phyloP scores from a whole-genome alignment of 2,329 filamentous ascomycete species.

The Dendrostoma leiphaemia region DNA sequence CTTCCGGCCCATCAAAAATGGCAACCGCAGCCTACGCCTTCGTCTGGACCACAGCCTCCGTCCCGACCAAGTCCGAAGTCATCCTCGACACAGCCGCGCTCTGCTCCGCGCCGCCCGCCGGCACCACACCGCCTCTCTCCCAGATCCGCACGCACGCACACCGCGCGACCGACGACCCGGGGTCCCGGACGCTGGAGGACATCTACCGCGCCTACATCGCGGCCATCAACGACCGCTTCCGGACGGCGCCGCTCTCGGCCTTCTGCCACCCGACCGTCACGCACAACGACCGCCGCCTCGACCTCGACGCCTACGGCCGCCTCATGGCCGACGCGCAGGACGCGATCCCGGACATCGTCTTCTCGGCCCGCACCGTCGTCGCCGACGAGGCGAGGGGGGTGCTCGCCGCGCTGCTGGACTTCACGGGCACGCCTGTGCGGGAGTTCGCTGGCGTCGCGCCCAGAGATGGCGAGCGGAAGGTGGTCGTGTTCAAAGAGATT shows the following conservation, averaged over 20 bases:
- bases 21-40: constrained; percentile 1
- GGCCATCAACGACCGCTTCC: constrained; percentile 30
- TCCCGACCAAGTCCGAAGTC: neutral
- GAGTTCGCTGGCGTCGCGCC: constrained; percentile 27
- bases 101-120: neutral
- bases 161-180: too few relatives aligned
- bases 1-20: neutral
- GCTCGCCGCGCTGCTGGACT: constrained; percentile 30
- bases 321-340: constrained; percentile 29
- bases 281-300: constrained; percentile 29
- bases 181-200: too few relatives aligned
- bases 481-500: constrained; percentile 31
- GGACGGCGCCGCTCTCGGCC: constrained; percentile 23
- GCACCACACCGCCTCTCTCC: neutral
- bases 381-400: constrained; percentile 31
- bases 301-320: constrained; percentile 25
- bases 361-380: constrained; percentile 27
- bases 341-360: constrained; percentile 27
- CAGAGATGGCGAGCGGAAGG: constrained; percentile 22
- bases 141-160: neutral
- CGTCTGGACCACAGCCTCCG: neutral
- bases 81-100: constrained; percentile 5
- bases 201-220: constrained; percentile 30
- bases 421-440: constrained; percentile 28
- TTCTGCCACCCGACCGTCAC: constrained; percentile 27